Conservation (phyloP, 2,329 filamentous ascomycete genomes). For the Cryphonectria nitschkei region DNA sequence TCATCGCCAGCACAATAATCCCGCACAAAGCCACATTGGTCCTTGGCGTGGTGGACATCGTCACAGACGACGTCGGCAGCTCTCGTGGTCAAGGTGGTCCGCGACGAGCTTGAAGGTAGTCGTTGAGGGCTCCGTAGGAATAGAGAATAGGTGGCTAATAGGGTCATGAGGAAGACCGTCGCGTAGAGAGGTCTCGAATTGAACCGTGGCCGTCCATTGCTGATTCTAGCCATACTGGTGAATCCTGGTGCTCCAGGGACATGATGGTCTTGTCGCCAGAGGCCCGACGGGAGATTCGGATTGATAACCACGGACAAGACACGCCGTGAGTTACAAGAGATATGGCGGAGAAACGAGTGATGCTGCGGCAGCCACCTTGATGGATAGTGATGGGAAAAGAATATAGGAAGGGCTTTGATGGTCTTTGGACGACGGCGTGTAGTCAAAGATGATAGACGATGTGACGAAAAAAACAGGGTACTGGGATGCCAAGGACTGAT, state of each 20-base stretch:
- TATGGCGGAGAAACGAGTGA: background rate
- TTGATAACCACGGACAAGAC: background rate
- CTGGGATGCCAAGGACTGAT: background rate
- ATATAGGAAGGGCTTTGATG: background rate
- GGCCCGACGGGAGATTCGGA: background rate
- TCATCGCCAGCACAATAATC: conserved; percentile 86
- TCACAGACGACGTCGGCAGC: conserved; percentile 64
- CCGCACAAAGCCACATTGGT: conserved; percentile 87
- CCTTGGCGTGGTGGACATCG: conserved; percentile 72
- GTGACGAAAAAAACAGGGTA: background rate
- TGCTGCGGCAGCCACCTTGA: background rate
- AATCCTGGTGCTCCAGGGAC: conserved; percentile 9
- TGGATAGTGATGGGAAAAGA: background rate
- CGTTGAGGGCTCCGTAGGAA: conserved; percentile 32
- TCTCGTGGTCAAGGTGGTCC: conserved; percentile 29
- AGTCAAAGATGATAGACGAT: background rate
- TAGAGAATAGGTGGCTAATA: conserved; percentile 51
- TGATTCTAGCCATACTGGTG: conserved; percentile 35
- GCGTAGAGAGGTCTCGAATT: conserved; percentile 54
- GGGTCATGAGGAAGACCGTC: conserved; percentile 50
- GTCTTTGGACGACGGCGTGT: background rate
- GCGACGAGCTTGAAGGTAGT: conserved; percentile 14
- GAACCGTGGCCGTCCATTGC: conserved; percentile 42
- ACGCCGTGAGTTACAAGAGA: background rate
- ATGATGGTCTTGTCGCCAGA: conserved; percentile 20